Conservation (phyloP, 169 alveolate species). For the Babesia caballi region DNA sequence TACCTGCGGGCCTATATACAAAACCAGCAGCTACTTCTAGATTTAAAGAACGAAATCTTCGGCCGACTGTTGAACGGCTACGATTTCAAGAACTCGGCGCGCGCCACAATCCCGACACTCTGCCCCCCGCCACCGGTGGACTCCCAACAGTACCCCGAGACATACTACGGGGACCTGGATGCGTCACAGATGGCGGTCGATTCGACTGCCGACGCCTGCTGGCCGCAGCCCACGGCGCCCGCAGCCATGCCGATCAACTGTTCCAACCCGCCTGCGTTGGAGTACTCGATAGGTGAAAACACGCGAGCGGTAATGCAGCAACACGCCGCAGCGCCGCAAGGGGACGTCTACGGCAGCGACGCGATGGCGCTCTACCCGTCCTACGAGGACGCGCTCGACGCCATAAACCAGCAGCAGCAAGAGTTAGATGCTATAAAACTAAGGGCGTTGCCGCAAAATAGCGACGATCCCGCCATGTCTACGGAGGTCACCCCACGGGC, state of each 20-base stretch:
- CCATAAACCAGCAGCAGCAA: neutral
- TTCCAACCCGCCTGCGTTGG: slow-evolving; percentile 8
- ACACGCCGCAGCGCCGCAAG: neutral
- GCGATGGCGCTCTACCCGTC: neutral
- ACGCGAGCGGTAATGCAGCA: neutral
- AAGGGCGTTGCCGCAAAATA: neutral
- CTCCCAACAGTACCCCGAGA: neutral
- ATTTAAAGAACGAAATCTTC: slow-evolving; percentile 17
- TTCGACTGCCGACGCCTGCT: neutral
- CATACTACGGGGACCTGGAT: neutral
- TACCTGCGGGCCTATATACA: slow-evolving; percentile 59
- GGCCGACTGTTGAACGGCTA: neutral
- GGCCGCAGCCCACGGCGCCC: neutral
- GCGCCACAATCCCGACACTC: neutral
- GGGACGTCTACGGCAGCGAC: neutral
- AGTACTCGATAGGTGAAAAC: neutral
- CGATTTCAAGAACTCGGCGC: slow-evolving; percentile 15
- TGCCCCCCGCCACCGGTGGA: slow-evolving; percentile 3
- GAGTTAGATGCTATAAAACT: too few relatives aligned
- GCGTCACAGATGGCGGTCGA: neutral
- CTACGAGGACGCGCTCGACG: neutral
- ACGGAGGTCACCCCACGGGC: neutral
- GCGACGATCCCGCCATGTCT: neutral
- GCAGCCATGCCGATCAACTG: too few relatives aligned
- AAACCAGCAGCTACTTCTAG: slow-evolving; percentile 61